phyloP scores from a whole-genome alignment of 2,329 filamentous ascomycete genomes.

The Didymella pinodella region DNA sequence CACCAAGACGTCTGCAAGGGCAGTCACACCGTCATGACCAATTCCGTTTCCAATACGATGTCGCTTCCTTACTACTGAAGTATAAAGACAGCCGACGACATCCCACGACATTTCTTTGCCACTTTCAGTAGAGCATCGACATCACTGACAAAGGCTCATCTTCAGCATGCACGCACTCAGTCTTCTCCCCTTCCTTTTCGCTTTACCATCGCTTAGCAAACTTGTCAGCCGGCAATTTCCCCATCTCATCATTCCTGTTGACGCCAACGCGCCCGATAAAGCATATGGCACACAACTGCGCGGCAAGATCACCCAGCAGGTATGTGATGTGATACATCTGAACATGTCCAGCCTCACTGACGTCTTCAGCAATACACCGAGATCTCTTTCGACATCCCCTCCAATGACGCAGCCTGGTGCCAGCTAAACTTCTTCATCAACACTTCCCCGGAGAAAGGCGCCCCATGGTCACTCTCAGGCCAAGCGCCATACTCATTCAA shows the following conservation, averaged over 20 bases:
- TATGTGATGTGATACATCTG: constrained; percentile 3
- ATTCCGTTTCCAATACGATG: background rate
- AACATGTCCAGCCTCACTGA: background rate
- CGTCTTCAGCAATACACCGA: constrained; percentile 28
- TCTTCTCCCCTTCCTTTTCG: constrained; percentile 32
- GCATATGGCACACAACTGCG: constrained; percentile 35
- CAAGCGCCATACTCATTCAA: constrained; percentile 36
- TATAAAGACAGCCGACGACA: constrained; percentile 18
- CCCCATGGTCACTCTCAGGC: constrained; percentile 33
- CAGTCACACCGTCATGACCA: constrained; percentile 4
- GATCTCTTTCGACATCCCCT: constrained; percentile 44
- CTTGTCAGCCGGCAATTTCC: constrained; percentile 38
- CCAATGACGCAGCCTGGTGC: constrained; percentile 35
- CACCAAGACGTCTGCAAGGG: constrained; percentile 25
- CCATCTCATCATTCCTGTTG: constrained; percentile 47
- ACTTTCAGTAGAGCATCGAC: background rate
- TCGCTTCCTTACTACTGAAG: background rate
- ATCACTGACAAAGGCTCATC: background rate
- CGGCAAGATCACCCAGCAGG: constrained; percentile 32
- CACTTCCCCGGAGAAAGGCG: constrained; percentile 25
- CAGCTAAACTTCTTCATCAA: constrained; percentile 39
- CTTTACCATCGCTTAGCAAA: constrained; percentile 19
- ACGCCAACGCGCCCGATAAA: constrained; percentile 27
- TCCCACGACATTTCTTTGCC: background rate
- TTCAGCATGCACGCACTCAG: constrained; percentile 32